Conservation (phyloP, 208 protist species). For the Acanthamoeba culbertsoni region DNA sequence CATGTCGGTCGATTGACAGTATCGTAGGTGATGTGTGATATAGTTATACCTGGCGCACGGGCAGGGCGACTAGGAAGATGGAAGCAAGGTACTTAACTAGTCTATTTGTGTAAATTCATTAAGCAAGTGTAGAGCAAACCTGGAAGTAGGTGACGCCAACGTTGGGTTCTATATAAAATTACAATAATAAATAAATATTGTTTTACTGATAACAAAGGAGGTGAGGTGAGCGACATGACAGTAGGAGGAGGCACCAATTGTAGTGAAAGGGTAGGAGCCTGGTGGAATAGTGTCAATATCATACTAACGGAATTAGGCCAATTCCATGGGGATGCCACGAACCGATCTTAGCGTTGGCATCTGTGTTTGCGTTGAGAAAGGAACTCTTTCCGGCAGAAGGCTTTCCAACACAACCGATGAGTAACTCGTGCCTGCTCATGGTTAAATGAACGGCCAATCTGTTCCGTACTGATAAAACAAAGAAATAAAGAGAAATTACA, state of each 20-base stretch:
- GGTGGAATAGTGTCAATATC: neutral
- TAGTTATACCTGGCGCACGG: constrained; percentile 29
- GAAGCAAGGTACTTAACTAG: neutral
- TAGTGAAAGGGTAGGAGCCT: constrained; percentile 79
- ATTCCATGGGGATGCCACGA: neutral
- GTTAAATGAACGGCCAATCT: too few species aligned
- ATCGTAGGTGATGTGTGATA: neutral
- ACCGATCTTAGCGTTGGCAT: constrained; percentile 76
- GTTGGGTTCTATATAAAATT: constrained; percentile 61
- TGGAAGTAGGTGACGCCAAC: constrained; percentile 73
- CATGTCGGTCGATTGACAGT: neutral
- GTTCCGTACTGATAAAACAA: too few species aligned
- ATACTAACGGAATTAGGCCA: neutral
- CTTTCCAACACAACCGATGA: constrained; percentile 76
- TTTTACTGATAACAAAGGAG: neutral
- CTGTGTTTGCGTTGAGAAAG: constrained; percentile 77
- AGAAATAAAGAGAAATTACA: too few species aligned
- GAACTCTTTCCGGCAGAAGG: constrained; percentile 77
- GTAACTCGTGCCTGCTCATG: constrained; percentile 35
- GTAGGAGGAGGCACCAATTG: constrained; percentile 60
- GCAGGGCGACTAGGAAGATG: neutral
- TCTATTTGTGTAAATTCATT: neutral
- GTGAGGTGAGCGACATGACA: neutral
- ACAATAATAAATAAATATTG: neutral
- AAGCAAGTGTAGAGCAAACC: neutral